Evolutionary conservation across 2,329 filamentous ascomycete species (phyloP), one percentile per base, ranked within the genome.

Genomic region (Cladosporium sp.): DNA sequence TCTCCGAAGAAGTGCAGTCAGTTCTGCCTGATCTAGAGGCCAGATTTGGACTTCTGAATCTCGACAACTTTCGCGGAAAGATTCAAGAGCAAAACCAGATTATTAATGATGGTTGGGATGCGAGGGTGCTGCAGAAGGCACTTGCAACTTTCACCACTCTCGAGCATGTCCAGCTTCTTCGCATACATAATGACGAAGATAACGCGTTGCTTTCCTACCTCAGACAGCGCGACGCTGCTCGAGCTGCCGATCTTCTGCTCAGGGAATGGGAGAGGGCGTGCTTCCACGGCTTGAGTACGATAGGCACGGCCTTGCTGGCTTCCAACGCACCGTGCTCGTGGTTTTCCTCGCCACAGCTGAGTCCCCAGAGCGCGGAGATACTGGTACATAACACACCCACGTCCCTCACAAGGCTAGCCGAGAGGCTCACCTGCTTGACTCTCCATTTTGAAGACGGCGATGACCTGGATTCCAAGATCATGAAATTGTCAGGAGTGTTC

Each of bases 121-220:
- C 74, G 33, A 62, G 65, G 12, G 70, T 79, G 15, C 66, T 84
- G 29, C 76, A 72, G 52, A 72, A 73, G 51, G 80, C 79, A 15
- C 74, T 83, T 54, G 67, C 69, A 29, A 75, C 77, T 1, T 85
- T 86, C 59, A 76, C 73, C 2, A 74, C 75, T 22, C 72, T 86
- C 9, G 79, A 84, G 58, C 78, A 85, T 59, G 75, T 86, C 43
- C 81, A 85, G 53, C 74, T 86, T 12, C 73, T 86, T 20, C 77
- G 79, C 5, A 68, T 85, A 11, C 77, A 81, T 55, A 81, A 85
- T 53, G 69, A 76, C 52, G 72, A 79, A 52, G 82, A 85, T 58
- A 73, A 74, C 40, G 66, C 72, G 18, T 69, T 83, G 12, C 68
- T 79, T 39, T 68, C 72, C 13, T 78, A 77, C 55, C 70, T 83